Evolutionary conservation across 2,329 filamentous ascomycete species (phyloP).

Genomic region (Calonectria pauciramosa): DNA sequence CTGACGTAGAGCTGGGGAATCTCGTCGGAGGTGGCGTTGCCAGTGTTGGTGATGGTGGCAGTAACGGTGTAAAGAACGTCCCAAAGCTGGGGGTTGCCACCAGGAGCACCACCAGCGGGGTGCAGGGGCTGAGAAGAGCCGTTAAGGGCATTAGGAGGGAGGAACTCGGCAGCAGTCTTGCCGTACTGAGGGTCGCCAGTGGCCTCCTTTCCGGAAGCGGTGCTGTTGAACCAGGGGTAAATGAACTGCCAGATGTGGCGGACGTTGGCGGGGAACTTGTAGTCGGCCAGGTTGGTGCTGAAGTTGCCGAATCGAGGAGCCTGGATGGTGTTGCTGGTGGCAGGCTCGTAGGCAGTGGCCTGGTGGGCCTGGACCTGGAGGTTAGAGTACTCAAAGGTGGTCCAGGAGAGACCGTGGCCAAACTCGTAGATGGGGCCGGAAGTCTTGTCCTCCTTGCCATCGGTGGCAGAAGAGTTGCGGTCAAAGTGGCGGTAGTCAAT

Average conservation of each 20-base stretch:
- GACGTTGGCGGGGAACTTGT: conserved; percentile 75
- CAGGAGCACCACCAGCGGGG: conserved; percentile 66
- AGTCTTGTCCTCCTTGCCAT: conserved; percentile 37
- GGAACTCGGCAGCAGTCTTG: conserved; percentile 66
- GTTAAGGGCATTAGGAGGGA: conserved; percentile 71
- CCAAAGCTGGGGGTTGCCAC: conserved; percentile 76
- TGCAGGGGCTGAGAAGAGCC: conserved; percentile 69
- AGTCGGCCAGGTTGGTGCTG: conserved; percentile 74
- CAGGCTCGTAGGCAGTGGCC: conserved; percentile 69
- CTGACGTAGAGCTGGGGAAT: conserved; percentile 84
- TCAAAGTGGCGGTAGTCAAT: conserved; percentile 82
- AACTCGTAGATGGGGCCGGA: conserved; percentile 82
- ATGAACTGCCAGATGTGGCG: conserved; percentile 69
- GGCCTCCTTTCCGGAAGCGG: conserved; percentile 67
- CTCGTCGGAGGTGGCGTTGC: conserved; percentile 74
- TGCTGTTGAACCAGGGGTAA: conserved; percentile 81
- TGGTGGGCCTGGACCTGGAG: conserved; percentile 67
- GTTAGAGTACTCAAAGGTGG: conserved; percentile 81
- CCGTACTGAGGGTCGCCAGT: conserved; percentile 73
- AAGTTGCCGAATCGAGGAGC: conserved; percentile 76
- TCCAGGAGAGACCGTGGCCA: conserved; percentile 85
- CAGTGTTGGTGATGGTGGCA: conserved; percentile 80
- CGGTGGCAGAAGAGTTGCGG: conserved; percentile 57
- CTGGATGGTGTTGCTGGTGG: conserved; percentile 70
- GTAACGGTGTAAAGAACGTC: conserved; percentile 78